Percentiles rank a stretch among this genome's conserved stretches.
Evolutionary conservation across 176 grass and related monocot genomes (phyloP).

Genomic region (Aegilops bicornis): DNA sequence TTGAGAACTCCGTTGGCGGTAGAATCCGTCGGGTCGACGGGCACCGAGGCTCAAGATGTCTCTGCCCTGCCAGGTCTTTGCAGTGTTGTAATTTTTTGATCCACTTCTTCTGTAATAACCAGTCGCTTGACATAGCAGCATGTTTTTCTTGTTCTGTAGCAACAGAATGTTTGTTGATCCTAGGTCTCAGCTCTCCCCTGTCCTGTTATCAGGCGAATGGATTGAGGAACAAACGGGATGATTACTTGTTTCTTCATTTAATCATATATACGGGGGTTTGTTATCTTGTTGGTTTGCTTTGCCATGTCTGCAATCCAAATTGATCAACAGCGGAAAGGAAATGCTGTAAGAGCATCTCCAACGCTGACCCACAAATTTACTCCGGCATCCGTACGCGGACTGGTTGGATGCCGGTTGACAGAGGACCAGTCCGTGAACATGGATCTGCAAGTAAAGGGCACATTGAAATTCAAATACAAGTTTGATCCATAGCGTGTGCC

Average conservation of each 20-base stretch:
- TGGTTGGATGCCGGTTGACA: too few species aligned
- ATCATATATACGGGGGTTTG: background rate
- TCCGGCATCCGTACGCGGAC: too few species aligned
- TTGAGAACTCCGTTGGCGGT: background rate
- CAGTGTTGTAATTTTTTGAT: constrained; percentile 34
- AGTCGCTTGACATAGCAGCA: background rate
- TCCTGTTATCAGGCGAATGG: background rate
- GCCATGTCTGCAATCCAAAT: background rate
- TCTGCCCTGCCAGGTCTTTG: background rate
- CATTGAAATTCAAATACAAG: too few species aligned
- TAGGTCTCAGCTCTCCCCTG: background rate
- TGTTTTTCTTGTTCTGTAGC: constrained; percentile 17
- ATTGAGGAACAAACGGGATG: background rate
- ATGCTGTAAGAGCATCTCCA: too few species aligned
- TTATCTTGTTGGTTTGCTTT: background rate
- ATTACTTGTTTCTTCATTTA: background rate
- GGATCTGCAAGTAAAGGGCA: too few species aligned
- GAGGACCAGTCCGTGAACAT: too few species aligned
- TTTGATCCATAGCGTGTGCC: too few species aligned
- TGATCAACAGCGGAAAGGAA: background rate
- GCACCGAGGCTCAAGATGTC: background rate
- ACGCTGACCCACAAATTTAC: too few species aligned
- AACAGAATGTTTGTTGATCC: constrained; percentile 8
- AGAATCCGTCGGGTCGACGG: constrained; percentile 4
- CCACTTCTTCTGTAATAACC: constrained; percentile 34